Percentiles rank a stretch among this genome's conserved stretches.
Evolutionary conservation across 129 eudicot species (phyloP).

Genomic region (Escallonia herrerae): DNA sequence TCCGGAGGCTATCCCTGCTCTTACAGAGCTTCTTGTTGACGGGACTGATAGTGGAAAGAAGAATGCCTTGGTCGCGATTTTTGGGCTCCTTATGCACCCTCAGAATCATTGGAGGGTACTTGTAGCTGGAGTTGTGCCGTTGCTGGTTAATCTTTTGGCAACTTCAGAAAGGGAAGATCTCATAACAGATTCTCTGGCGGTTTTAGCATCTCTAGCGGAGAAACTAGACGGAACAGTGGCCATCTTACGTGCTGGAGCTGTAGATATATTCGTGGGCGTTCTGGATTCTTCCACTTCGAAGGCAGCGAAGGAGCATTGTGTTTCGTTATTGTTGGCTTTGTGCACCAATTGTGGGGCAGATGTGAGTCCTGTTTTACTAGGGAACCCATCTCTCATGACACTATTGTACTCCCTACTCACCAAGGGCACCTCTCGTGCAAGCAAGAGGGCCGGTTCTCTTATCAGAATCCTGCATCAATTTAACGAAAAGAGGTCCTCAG

Average conservation of each 20-base stretch:
- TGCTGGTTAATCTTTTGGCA: constrained; percentile 38
- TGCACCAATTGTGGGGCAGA: constrained; percentile 64
- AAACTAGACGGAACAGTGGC: constrained; percentile 52
- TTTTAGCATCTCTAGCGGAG: constrained; percentile 52
- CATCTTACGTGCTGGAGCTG: constrained; percentile 37
- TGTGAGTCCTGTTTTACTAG: constrained; percentile 77
- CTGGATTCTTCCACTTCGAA: constrained; percentile 35
- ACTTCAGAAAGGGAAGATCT: constrained; percentile 50
- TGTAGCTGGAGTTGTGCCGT: constrained; percentile 56
- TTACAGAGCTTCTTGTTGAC: constrained; percentile 56
- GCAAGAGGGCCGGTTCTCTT: constrained; percentile 66
- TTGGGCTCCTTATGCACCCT: constrained; percentile 49
- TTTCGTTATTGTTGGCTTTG: constrained; percentile 48
- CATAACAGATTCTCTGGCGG: constrained; percentile 50
- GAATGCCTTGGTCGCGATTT: constrained; percentile 68
- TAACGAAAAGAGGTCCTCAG: constrained; percentile 46
- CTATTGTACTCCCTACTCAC: constrained; percentile 61
- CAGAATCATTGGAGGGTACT: constrained; percentile 63
- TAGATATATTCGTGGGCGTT: constrained; percentile 34
- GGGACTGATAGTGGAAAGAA: constrained; percentile 61
- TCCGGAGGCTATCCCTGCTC: constrained; percentile 50
- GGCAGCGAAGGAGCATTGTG: constrained; percentile 45
- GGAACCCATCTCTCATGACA: constrained; percentile 63
- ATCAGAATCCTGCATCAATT: constrained; percentile 52
- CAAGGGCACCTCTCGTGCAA: constrained; percentile 50